These are phyloP conservation scores for Cordyceps pruinosa DNA, from an alignment of 2,329 filamentous ascomycete genomes.

Conservation along the genomic window DNA sequence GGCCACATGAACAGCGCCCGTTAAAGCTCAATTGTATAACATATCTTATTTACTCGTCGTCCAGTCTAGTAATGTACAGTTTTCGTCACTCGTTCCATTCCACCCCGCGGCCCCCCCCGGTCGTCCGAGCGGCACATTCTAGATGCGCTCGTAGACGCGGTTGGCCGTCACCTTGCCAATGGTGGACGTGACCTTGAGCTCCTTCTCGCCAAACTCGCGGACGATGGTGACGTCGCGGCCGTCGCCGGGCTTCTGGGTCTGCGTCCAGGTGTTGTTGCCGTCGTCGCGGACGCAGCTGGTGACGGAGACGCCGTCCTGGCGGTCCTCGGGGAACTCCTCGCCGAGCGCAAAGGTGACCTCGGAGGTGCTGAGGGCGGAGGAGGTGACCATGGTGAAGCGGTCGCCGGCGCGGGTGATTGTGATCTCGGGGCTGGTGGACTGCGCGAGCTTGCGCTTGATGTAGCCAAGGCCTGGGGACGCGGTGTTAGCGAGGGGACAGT, in stretches of 20 bases:
- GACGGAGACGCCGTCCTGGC: slow-evolving; percentile 13
- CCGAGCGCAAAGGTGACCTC: slow-evolving; percentile 3
- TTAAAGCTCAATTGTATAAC: too few relatives aligned
- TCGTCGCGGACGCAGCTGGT: slow-evolving; percentile 10
- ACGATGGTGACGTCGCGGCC: slow-evolving; percentile 8
- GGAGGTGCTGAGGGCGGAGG: slow-evolving; percentile 10
- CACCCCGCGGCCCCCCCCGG: background rate
- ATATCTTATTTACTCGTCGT: background rate
- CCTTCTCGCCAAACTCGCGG: slow-evolving; percentile 8
- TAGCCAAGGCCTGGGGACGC: slow-evolving; percentile 1
- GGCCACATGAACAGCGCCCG: too few relatives aligned
- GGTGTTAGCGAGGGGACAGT: background rate
- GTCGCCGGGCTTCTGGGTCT: slow-evolving; percentile 11
- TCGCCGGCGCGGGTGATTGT: slow-evolving; percentile 10
- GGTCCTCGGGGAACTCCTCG: slow-evolving; percentile 9
- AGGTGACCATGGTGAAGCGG: slow-evolving; percentile 8
- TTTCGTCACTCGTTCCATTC: background rate
- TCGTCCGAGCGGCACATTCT: too few relatives aligned
- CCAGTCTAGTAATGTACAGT: slow-evolving; percentile 1
- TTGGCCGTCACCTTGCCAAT: background rate
- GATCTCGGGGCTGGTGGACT: slow-evolving; percentile 11
- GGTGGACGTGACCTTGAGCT: slow-evolving; percentile 3
- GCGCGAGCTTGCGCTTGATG: slow-evolving; percentile 12
- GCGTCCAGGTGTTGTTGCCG: slow-evolving; percentile 6
- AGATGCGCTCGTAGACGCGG: slow-evolving; percentile 9